Evolutionary conservation across 345 rosid species (phyloP).

Genomic region (Eucalyptus tenuipes): DNA sequence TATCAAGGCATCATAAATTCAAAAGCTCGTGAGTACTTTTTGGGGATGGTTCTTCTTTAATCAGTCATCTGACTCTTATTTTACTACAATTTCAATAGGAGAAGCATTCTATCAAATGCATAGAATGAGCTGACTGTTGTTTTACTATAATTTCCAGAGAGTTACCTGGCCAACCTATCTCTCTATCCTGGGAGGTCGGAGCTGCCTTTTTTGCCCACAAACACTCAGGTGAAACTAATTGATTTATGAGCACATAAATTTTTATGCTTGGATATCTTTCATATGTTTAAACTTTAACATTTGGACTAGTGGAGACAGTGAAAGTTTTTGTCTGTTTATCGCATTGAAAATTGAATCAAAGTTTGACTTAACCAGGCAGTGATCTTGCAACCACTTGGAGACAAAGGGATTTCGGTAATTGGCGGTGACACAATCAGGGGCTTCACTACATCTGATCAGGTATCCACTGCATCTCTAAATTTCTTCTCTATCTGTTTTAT

Average conservation of each 20-base stretch:
- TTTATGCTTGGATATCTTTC: background rate
- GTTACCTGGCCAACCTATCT: slow-evolving; percentile 81
- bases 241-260: background rate
- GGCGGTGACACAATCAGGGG: slow-evolving; percentile 93
- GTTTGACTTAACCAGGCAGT: slow-evolving; percentile 47
- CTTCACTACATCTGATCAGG: slow-evolving; percentile 88
- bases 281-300: background rate
- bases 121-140: background rate
- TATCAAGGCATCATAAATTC: slow-evolving; percentile 58
- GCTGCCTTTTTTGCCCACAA: slow-evolving; percentile 77
- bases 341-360: background rate
- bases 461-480: background rate
- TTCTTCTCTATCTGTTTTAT: background rate
- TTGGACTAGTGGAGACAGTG: background rate
- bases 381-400: slow-evolving; percentile 89
- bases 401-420: slow-evolving; percentile 55
- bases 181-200: slow-evolving; percentile 86
- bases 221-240: slow-evolving; percentile 42
- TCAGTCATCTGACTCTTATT: background rate
- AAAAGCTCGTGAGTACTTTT: slow-evolving; percentile 47
- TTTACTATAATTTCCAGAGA: slow-evolving; percentile 34
- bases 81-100: background rate
- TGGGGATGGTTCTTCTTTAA: background rate
- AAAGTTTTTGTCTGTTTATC: background rate
- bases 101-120: background rate